Conservation (phyloP, 768 basidiomycete species). For the Xerocomus brunneocitrinus region DNA sequence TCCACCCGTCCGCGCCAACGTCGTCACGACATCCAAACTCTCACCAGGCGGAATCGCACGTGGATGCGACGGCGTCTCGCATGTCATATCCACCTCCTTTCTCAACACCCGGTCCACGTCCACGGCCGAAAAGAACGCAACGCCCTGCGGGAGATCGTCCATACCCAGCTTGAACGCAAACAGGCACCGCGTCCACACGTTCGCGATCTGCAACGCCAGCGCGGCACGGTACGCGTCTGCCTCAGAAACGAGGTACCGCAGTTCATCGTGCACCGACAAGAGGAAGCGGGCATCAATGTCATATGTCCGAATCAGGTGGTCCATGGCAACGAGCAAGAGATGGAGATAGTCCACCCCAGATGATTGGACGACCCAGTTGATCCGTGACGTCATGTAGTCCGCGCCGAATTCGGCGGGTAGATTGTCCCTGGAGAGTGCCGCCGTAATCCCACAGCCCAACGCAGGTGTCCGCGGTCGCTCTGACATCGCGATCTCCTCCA, state of each 20-base stretch:
- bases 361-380: conserved; percentile 99
- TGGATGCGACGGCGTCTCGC: conserved; percentile 90
- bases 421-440: conserved; percentile 87
- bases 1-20: conserved; percentile 69
- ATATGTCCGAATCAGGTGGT: conserved; percentile 77
- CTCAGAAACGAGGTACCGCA: conserved; percentile 88
- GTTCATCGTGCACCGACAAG: conserved; percentile 95
- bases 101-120: conserved; percentile 88
- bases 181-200: conserved; percentile 89
- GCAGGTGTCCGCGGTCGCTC: conserved; percentile 88
- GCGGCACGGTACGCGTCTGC: conserved; percentile 88
- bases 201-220: conserved; percentile 90
- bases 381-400: conserved; percentile 92
- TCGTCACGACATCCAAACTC: conserved; percentile 63
- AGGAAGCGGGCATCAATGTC: conserved; percentile 88
- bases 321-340: conserved; percentile 92
- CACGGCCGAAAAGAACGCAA: conserved; percentile 96
- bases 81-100: conserved; percentile 96
- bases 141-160: conserved; percentile 92
- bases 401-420: conserved; percentile 76
- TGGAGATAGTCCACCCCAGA: conserved; percentile 98
- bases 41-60: conserved; percentile 82
- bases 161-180: conserved; percentile 93
- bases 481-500: conserved; percentile 90
- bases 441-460: conserved; percentile 89